Evolutionary conservation across 2,329 filamentous ascomycete species (phyloP), one percentile per base, ranked within the genome.

Genomic region (Rhinocladiella mackenziei): DNA sequence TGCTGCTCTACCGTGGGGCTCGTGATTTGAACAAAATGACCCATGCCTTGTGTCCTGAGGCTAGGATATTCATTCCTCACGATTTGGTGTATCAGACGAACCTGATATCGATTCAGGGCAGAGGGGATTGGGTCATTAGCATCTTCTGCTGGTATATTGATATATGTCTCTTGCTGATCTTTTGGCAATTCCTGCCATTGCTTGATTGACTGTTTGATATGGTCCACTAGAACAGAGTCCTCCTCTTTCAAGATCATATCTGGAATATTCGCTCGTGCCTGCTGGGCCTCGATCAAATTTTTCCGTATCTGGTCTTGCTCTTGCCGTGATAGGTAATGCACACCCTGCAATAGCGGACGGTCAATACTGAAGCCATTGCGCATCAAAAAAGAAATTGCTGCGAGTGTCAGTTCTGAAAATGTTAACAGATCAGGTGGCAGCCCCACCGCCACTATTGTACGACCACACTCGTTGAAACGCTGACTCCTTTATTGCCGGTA

Each of bases 61-160:
- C 49, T 54, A 1, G 68, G 66, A 43, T 66, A 86, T 52, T 84
- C 80, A 10, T 72, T 73, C 9, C 78, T 71, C n/a, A 86, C 71
- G 9, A 84, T 66, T 54, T 84, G 80, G 57, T 85, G 77, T 1
- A 85, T 72, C 4, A 86, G 67, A 23, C 78, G 71, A 59, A 81
- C 78, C 58, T 86, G 80, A 54, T 77, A 84, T 1, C 72, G 70
- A 48, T 72, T 78, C 18, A 81, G 58, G 1, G 43, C 45, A 3
- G 39, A 45, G n/a, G 62, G 60, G 29, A 63, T 41, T 6, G 39
- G 41, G 2, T 42, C 41, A 13, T 56, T 11, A 51, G 60, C 34
- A 18, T 48, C 54, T 41, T 40, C 31, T 9, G 63, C 62, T 3
- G 68, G 65, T 19, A 76, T 66, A 47, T 75, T 76, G 46, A 74